phyloP scores from a whole-genome alignment of 2,329 filamentous ascomycete species.

The Helotiales sp. region DNA sequence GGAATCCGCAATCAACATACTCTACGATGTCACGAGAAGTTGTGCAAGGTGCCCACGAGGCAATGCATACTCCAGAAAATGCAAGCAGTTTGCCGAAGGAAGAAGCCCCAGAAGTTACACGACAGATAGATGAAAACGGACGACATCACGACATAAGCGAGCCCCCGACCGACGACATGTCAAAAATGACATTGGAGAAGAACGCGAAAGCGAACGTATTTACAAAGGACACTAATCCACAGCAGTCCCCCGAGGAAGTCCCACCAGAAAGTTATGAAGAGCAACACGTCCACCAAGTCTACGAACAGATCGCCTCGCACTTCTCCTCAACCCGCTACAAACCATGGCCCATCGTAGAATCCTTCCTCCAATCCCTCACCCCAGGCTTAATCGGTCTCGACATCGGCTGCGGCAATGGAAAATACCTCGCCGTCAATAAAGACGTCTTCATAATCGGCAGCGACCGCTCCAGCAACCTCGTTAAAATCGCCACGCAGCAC shows the following conservation, averaged over 20 bases:
- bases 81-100: slow-evolving; percentile 5
- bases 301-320: slow-evolving; percentile 84
- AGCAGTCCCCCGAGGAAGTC: slow-evolving; percentile 6
- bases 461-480: slow-evolving; percentile 72
- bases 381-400: slow-evolving; percentile 83
- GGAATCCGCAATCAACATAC: not conserved
- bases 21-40: not conserved
- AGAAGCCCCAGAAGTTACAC: slow-evolving; percentile 1
- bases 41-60: not conserved
- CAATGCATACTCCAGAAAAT: not conserved
- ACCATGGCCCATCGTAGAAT: slow-evolving; percentile 91
- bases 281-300: slow-evolving; percentile 87
- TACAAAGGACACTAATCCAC: too few species aligned
- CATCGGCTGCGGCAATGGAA: slow-evolving; percentile 95
- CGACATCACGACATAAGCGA: slow-evolving; percentile 14
- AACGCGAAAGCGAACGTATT: too few species aligned
- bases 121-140: not conserved
- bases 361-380: slow-evolving; percentile 70
- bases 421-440: slow-evolving; percentile 84
- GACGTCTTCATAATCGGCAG: slow-evolving; percentile 81
- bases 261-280: slow-evolving; percentile 71
- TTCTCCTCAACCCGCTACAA: slow-evolving; percentile 80
- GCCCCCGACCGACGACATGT: slow-evolving; percentile 1
- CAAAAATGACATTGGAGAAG: not conserved
- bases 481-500: slow-evolving; percentile 53